Evolutionary conservation across 2,329 filamentous ascomycete genomes (phyloP).

Genomic region (Trichoderma afroharzianum): DNA sequence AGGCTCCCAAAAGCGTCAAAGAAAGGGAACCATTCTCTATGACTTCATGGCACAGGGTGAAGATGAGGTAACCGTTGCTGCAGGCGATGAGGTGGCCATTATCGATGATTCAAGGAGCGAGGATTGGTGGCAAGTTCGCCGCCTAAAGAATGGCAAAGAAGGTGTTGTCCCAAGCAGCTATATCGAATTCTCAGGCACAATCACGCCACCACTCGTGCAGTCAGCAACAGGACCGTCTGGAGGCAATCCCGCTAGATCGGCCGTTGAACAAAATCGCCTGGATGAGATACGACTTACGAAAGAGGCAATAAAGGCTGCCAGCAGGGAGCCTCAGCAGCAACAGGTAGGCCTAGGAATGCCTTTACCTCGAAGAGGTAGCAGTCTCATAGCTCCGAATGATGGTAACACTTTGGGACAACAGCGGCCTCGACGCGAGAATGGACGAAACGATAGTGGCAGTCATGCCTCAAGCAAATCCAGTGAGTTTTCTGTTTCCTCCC

Average conservation of each 20-base stretch:
- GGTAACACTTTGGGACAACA: constrained; percentile 67
- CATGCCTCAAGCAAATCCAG: constrained; percentile 65
- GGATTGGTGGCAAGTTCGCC: constrained; percentile 96
- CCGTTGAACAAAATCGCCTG: constrained; percentile 70
- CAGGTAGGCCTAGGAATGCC: constrained; percentile 73
- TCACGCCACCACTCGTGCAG: constrained; percentile 37
- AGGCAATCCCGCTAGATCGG: constrained; percentile 55
- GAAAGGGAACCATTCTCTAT: constrained; percentile 83
- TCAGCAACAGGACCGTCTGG: constrained; percentile 35
- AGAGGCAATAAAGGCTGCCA: constrained; percentile 63
- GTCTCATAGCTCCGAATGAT: constrained; percentile 64
- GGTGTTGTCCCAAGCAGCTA: constrained; percentile 97
- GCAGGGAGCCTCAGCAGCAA: constrained; percentile 45
- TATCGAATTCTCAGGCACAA: constrained; percentile 76
- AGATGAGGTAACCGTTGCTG: constrained; percentile 88
- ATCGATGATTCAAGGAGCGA: constrained; percentile 89
- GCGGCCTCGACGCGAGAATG: constrained; percentile 68
- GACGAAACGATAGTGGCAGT: constrained; percentile 51
- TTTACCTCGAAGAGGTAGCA: constrained; percentile 76
- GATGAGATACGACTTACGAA: constrained; percentile 84
- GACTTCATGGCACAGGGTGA: constrained; percentile 96
- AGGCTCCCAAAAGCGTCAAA: constrained; percentile 64
- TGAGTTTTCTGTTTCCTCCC: constrained; percentile 44
- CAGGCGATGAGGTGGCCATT: constrained; percentile 86
- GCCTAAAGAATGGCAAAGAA: constrained; percentile 87